Base-by-base conservation (phyloP, 108 stramenopile species). In the Skeletonema grethae region DNA sequence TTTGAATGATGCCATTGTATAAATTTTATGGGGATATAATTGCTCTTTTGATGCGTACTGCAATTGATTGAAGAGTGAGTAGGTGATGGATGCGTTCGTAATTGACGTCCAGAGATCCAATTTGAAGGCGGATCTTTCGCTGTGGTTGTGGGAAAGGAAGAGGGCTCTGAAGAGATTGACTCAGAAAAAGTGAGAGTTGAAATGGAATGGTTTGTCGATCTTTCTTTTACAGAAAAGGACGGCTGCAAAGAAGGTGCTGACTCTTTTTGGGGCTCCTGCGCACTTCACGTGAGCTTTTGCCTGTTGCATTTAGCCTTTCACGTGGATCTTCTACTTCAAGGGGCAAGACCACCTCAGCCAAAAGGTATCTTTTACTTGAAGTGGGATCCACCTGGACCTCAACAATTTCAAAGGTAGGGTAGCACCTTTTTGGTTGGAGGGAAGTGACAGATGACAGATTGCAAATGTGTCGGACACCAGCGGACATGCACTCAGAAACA, bases 1-100 rank as follows among this genome's bases (percentile, higher is more conserved):
- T 71, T 89, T 90, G 79, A 93, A 88, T 32, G 86, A 76, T 48
- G 89, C 87, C 88, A 90, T 92, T 39, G 34, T 71, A 9, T 53
- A 53, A 22, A 22, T 53, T 20, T 20, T 22, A 22, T 22, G 18
- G 5, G 8, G 50, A 24, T 15, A n/a, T 53, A 4, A 0, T 0
- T 53, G 15, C 50, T 22, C 35, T 61, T 48, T 8, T 70, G 16
- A 15, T 57, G 22, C 35, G 43, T 25, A 50, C 0, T 43, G 59
- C 22, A 5, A 59, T 13, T 50, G 50, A n/a, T 9, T 46, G 61
- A 24, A 31, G 45, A 46, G 28, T 28, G 8, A 15, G 24, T 13
- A 28, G 25, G 1, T 13, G 60, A 32, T 60, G 30, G 59, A 60
- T 60, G 59, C 59, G 59, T 60, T 9, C 29, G 59, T 32, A 34